Percentiles rank a stretch among this genome's conserved stretches.
Conservation (phyloP, 129 eudicot species). For the Helichrysum umbraculigerum region DNA sequence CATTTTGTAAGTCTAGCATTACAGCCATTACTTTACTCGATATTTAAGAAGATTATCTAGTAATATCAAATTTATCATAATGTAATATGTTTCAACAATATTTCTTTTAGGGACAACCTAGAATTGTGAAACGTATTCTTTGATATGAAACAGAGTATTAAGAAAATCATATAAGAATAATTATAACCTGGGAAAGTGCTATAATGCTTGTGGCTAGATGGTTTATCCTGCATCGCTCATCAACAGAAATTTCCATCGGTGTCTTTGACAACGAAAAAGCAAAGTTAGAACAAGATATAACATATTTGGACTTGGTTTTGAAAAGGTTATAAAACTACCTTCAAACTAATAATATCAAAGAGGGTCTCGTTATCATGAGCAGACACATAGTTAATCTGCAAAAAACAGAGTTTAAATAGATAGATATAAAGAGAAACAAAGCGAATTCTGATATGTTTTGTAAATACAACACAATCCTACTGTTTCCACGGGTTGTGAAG, state of each 20-base stretch:
- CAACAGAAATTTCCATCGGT: slow-evolving; percentile 64
- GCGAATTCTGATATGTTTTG: background rate
- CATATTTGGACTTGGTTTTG: background rate
- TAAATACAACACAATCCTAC: slow-evolving; percentile 41
- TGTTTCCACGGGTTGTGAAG: slow-evolving; percentile 71
- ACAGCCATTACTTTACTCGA: background rate
- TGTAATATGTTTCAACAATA: background rate
- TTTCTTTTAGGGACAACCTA: background rate
- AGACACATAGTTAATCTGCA: slow-evolving; percentile 88
- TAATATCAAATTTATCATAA: background rate
- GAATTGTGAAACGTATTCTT: background rate
- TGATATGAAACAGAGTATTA: background rate
- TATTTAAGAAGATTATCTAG: background rate
- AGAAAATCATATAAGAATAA: background rate
- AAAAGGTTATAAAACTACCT: slow-evolving; percentile 47
- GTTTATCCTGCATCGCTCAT: slow-evolving; percentile 88
- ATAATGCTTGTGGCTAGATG: slow-evolving; percentile 85
- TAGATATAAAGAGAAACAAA: background rate
- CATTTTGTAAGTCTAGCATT: background rate
- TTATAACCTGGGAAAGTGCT: slow-evolving; percentile 89
- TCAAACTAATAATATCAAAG: slow-evolving; percentile 84
- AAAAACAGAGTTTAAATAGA: slow-evolving; percentile 9
- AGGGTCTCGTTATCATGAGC: slow-evolving; percentile 99
- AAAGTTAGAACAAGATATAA: slow-evolving; percentile 15
- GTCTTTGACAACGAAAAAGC: slow-evolving; percentile 46